phyloP scores from a whole-genome alignment of 2,329 filamentous ascomycete species.

The Zymoseptoria brevis region DNA sequence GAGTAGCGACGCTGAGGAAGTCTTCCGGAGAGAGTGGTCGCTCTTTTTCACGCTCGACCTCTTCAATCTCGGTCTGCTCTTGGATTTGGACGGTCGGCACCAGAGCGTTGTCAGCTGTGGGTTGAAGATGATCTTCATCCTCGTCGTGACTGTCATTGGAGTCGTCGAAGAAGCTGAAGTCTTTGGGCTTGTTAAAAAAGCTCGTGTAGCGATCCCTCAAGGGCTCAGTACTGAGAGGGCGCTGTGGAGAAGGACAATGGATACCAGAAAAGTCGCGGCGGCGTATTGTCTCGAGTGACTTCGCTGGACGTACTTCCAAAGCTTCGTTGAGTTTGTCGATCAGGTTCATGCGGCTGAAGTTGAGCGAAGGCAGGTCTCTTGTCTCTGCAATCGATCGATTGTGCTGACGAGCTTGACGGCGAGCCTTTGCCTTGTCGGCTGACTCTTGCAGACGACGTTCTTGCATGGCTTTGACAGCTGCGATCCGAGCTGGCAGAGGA shows the following conservation, averaged over 20 bases:
- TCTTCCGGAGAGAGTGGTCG: conserved; percentile 35
- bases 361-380: conserved; percentile 39
- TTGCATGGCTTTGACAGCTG: conserved; percentile 31
- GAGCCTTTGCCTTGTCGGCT: conserved; percentile 24
- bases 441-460: conserved; percentile 27
- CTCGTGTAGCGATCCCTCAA: conserved; percentile 40
- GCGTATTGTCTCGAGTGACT: conserved; percentile 32
- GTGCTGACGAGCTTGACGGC: conserved; percentile 24
- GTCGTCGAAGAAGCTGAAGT: conserved; percentile 25
- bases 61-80: conserved; percentile 20
- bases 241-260: conserved; percentile 27
- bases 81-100: conserved; percentile 20
- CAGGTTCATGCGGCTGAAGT: conserved; percentile 42
- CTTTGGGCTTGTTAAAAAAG: conserved; percentile 39
- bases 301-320: conserved; percentile 32
- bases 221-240: conserved; percentile 32
- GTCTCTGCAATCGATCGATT: conserved; percentile 30
- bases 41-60: conserved; percentile 11
- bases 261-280: conserved; percentile 27
- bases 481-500: conserved; percentile 27
- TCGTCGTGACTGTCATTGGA: conserved; percentile 13
- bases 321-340: conserved; percentile 40
- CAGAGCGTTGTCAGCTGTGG: conserved; percentile 11
- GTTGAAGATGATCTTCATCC: conserved; percentile 7
- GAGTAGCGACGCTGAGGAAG: conserved; percentile 34